Percentiles rank a stretch among this genome's conserved stretches.
phyloP scores from a whole-genome alignment of 164 flowering plant species.

The Paratinospora sagittata region DNA sequence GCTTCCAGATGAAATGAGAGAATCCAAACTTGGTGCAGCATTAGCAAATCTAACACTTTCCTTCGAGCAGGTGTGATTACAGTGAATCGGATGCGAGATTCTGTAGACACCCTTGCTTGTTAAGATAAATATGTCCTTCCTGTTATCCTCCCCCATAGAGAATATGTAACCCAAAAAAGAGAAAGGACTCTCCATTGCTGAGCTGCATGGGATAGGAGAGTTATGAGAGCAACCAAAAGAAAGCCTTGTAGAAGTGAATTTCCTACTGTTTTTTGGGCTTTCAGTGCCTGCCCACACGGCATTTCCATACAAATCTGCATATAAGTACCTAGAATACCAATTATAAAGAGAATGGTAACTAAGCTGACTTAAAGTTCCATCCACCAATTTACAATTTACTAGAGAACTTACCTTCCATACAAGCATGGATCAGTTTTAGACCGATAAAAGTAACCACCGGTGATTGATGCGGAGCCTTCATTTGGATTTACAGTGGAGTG shows the following conservation, averaged over 20 bases:
- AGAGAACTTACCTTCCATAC: constrained; percentile 58
- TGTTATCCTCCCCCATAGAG: constrained; percentile 84
- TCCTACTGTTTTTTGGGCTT: constrained; percentile 70
- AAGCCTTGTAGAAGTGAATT: constrained; percentile 38
- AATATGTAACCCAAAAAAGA: constrained; percentile 62
- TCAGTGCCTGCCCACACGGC: constrained; percentile 71
- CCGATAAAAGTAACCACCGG: constrained; percentile 78
- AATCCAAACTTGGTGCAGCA: constrained; percentile 18
- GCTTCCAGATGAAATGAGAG: constrained; percentile 27
- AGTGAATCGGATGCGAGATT: constrained; percentile 72
- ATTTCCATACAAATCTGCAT: constrained; percentile 61
- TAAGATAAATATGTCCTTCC: constrained; percentile 52
- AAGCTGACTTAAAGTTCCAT: neutral
- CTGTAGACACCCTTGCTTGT: constrained; percentile 74
- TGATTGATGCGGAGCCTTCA: constrained; percentile 73
- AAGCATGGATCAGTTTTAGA: constrained; percentile 77
- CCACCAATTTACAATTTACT: neutral
- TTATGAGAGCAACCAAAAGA: constrained; percentile 30
- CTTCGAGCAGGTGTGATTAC: constrained; percentile 69
- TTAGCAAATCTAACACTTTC: constrained; percentile 35
- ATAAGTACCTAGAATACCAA: constrained; percentile 63
- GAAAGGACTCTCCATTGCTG: neutral
- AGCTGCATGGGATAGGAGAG: constrained; percentile 11
- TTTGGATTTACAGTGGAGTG: constrained; percentile 55
- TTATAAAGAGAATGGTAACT: neutral